Evolutionary conservation across 2,329 filamentous ascomycete genomes (phyloP), one percentile per base, ranked within the genome.

Genomic region (Talaromyces atroroseus): DNA sequence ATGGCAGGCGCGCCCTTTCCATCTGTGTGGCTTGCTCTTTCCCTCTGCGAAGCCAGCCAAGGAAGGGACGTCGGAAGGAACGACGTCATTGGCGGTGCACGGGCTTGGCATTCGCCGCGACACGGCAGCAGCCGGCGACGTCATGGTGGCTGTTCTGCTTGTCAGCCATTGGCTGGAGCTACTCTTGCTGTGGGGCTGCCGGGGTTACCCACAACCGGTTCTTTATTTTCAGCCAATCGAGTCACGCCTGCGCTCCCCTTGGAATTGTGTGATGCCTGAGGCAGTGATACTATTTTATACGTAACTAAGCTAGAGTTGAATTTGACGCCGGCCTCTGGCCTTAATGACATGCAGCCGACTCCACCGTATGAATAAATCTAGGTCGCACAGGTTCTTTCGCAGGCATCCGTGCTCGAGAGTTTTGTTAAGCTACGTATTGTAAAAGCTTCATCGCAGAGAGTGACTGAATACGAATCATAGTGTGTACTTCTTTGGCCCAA

Each of bases 1-100:
- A 48, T 45, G 45, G 55, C 49, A 57, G 55, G 55, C 4, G 49
- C 45, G 51, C 44, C 34, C 55, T 36, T 53, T 42, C 55, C 34
- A 16, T 16, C 29, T 8, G n/a, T 44, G 54, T 52, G 48, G 40
- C 54, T 34, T 46, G 42, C 44, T 52, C 40, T 34, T 51, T 56
- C 40, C 49, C 32, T 49, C 18, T 29, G 7, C 36, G 55, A 52
- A 49, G 55, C 49, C 46, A 42, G 26, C 55, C 49, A 47, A n/a
- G 21, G 16, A n/a, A 20, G 44, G 49, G 14, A 46, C 42, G 48
- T 40, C 20, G 47, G 49, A 48, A 45, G 49, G 50, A 20, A 53
- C 56, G 51, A 58, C 56, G 56, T 58, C 56, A 58, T 47, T 29
- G 46, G 46, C 24, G 12, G 36, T 44, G 26, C 23, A 34, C 24